Evolutionary conservation across 225 moss, liverwort and hornwort genomes (phyloP), one percentile per base, ranked within the genome.

Genomic region (Marchantia paleacea): DNA sequence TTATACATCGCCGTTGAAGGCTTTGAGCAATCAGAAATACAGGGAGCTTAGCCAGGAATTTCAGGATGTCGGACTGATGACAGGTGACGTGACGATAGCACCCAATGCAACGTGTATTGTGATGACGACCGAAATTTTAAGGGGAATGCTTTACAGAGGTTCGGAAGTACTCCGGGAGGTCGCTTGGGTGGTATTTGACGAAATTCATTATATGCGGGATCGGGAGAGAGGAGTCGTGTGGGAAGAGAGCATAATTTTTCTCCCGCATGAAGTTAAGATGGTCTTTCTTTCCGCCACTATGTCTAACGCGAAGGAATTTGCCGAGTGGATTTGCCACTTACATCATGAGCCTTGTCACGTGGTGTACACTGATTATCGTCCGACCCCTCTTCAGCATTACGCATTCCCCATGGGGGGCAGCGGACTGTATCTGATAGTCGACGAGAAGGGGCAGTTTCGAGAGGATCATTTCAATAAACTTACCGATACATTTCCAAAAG

Each of bases 1-100:
- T 29, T 94, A 97, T 48, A 97, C 94, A 53, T 97, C 96, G 79
- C 94, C 94, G 24, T 85, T 97, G 89, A 97, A 97, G 85, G 96
- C 96, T 49, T 80, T 97, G 79, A 97, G 96, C 80, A 97, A 97
- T 83, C 96, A 97, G 75, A 94, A 93, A 84, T 97, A 88, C 58
- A 87, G 94, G 81, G 94, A 97, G 81, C 87, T 97, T 47, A 94
- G 91, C 66, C 91, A 94, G 84, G 96, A 97, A 77, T 97, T 97
- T 75, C 83, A 79, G 11, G 96, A 97, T 85, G 94, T 96, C 52
- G 93, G 96, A 53, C 84, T 97, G 79, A 94, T 97, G 96, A 97
- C 96, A 13, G 93, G 96, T 58, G 96, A 94, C 83, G 94, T 94
- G 8, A 86, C 94, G 47, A 93, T 97, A 31, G 75, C 92, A 22